Evolutionary conservation across 2,329 filamentous ascomycete species (phyloP), one percentile per base, ranked within the genome.

Genomic region (Thelonectria rubi): DNA sequence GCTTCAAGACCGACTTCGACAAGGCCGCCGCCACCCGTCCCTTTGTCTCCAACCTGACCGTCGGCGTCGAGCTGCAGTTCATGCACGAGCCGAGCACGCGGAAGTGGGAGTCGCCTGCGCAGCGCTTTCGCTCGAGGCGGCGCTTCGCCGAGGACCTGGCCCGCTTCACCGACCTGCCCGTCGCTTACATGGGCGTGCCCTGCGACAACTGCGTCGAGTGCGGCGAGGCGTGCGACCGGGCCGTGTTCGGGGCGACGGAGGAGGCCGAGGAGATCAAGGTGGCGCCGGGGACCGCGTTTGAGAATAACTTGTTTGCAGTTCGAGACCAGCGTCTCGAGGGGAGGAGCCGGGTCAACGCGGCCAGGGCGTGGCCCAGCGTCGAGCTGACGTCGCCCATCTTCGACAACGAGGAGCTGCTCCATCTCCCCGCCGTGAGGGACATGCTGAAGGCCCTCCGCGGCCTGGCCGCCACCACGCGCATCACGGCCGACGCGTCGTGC

Each of bases 341-440:
- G 11, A 2, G 24, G 12, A 20, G 3, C 10, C 1, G 2, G 2
- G 12, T 66, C 1, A 60, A 53, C 8, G 14, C 12, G 6, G 1
- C 43, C 3, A 57, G 52, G 3, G 15, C 2, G 1, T 70, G 65
- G 66, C 63, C 53, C 1, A 64, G 56, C 8, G 53, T 70, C 9
- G 69, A 72, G 43, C 58, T 74, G 0, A 49, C 45, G 3, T 65
- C 71, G 0, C 72, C 70, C 2, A 43, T 72, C 5, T 64, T 71
- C 12, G 15, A 47, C 0, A 14, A 45, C 39, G 11, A 48, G 26
- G 72, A 72, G 60, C 55, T 73, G 11, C 24, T 20, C 9, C 68
- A 66, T 3, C 43, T 74, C 34, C 43, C 52, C 2, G 49, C 45
- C 0, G 50, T 69, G 17, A 39, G 21, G 1, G 21, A 47, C 0